phyloP scores from a whole-genome alignment of 2,329 filamentous ascomycete species.

The Botrytis deweyae region DNA sequence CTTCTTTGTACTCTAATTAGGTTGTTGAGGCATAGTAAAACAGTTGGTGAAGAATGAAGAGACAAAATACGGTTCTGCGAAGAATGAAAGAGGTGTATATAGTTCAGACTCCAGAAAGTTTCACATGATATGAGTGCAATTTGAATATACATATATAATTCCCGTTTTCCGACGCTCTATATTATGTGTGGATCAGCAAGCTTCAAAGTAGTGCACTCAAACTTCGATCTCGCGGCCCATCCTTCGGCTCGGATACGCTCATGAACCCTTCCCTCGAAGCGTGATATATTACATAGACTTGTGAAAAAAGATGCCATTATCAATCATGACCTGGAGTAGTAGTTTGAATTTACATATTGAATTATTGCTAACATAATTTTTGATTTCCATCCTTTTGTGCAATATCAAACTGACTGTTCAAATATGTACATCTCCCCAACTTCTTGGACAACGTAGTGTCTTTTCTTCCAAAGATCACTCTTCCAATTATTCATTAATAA shows the following conservation, averaged over 20 bases:
- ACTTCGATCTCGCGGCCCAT: not conserved
- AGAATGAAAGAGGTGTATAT: not conserved
- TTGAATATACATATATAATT: not conserved
- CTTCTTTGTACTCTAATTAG: not conserved
- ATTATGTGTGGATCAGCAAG: not conserved
- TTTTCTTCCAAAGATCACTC: rapidly evolving
- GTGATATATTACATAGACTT: not conserved
- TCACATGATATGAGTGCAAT: not conserved
- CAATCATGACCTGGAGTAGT: not conserved
- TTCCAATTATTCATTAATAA: not conserved
- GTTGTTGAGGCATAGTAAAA: rapidly evolving
- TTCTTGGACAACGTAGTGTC: not conserved
- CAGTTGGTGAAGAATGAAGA: not conserved
- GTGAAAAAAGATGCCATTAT: rapidly evolving
- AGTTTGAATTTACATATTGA: rapidly evolving
- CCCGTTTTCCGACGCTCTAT: no score
- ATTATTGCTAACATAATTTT: not conserved
- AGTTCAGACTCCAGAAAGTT: rapidly evolving
- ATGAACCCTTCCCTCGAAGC: not conserved
- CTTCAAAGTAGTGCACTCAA: not conserved
- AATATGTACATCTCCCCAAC: not conserved
- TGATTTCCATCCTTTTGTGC: not conserved
- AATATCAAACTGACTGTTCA: not conserved
- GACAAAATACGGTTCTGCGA: not conserved
- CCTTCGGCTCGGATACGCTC: not conserved